phyloP scores from a whole-genome alignment of 345 rosid species.

The Eucalyptus urophylla region DNA sequence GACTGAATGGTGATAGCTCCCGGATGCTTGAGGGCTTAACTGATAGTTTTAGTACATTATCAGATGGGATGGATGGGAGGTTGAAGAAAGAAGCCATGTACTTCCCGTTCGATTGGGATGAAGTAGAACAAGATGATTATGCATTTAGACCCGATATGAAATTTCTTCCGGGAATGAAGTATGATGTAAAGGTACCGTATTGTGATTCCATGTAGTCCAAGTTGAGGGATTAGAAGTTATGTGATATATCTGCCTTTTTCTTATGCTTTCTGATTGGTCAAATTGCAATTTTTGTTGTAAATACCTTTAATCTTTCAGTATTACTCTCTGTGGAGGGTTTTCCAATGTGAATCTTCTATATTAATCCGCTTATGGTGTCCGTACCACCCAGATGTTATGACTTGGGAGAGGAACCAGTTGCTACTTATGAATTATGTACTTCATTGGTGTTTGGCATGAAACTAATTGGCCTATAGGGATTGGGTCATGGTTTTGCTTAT shows the following conservation, averaged over 20 bases:
- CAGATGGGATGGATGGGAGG: conserved; percentile 19
- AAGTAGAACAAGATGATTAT: not conserved
- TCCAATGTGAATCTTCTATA: not conserved
- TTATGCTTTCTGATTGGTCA: not conserved
- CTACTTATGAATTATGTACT: not conserved
- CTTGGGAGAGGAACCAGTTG: not conserved
- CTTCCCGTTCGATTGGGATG: conserved; percentile 10
- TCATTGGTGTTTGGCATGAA: not conserved
- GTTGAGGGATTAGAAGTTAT: not conserved
- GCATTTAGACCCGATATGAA: conserved; percentile 10
- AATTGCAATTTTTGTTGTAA: not conserved
- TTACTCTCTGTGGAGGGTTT: not conserved
- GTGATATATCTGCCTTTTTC: not conserved
- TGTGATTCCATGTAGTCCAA: not conserved
- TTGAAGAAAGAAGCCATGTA: conserved; percentile 9
- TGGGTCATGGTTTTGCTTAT: not conserved
- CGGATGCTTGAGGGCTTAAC: not conserved
- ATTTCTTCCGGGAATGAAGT: not conserved
- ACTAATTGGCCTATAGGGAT: not conserved
- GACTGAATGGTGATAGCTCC: not conserved
- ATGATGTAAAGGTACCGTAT: conserved; percentile 8
- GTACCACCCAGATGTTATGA: not conserved
- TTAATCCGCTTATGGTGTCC: not conserved
- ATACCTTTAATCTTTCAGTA: not conserved
- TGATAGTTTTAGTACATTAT: conserved; percentile 9